Base-by-base conservation (phyloP, 352 stramenopile genomes). In the Phytophthora sojae region DNA sequence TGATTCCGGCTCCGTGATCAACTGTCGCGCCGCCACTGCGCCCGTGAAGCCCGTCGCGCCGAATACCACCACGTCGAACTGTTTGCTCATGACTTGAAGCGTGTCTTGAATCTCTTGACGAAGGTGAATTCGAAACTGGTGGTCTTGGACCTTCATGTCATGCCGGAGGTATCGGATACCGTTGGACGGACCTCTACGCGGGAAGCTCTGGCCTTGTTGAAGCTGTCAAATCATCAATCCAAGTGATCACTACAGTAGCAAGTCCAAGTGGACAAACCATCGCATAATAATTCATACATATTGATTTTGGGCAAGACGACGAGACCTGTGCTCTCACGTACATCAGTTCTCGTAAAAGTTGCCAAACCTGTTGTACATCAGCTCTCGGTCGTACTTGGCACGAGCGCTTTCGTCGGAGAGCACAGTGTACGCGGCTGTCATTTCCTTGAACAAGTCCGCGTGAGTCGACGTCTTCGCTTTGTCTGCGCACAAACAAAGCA, bases 11-110 rank as follows among this genome's bases (percentile, higher is more conserved):
- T 83, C 54, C 30, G 77, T 80, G 57, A 95, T 86, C 11, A 83
- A 85, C 61, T 95, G 90, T 25, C 72, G 64, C 17, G 79, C 81
- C 6, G 87, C 78, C 37, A 97, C 71, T 35, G 70, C 67, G 29
- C 92, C 91, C 3, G 88, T 95, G 75, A 94, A 98, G 42, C 88
- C 92, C 15, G 88, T 97, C 14, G 82, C 91, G 49, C 89, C 91
- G 45, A 95, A 91, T n/a, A 98, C 68, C 14, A 97, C 80, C 15
- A 84, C 15, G 49, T 84, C 80, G 49, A 76, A 85, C 9, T 52
- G 63, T 45, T 69, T 69, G 53, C 12, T 53, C 42, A 57, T 61
- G 30, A 35, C 30, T 35, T 35, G 30, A 35, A 35, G 30, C 7
- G 30, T 12, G 30, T 35, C 30, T 35, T 35, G 30, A 35, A 1